A percentile compares a stretch with the other conserved stretches of the same genome.
Evolutionary conservation across 352 stramenopile genomes (phyloP).

Genomic region (Phytophthora sp.): DNA sequence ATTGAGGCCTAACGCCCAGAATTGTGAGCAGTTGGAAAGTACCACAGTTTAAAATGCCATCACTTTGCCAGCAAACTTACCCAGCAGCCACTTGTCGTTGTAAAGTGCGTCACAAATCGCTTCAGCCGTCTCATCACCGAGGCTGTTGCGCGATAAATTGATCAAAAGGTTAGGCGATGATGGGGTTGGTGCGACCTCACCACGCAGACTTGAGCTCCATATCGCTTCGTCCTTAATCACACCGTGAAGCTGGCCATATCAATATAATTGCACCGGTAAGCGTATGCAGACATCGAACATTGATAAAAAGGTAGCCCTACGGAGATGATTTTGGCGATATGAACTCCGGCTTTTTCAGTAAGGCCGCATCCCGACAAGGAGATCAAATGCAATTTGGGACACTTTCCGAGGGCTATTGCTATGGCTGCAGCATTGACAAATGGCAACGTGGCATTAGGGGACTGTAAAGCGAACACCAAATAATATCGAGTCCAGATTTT

Average conservation of each 20-base stretch:
- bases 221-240: slow-evolving; percentile 56
- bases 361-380: slow-evolving; percentile 51
- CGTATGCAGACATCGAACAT: background rate
- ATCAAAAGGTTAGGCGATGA: slow-evolving; percentile 42
- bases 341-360: slow-evolving; percentile 55
- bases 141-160: slow-evolving; percentile 54
- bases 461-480: background rate
- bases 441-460: background rate
- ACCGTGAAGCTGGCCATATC: slow-evolving; percentile 49
- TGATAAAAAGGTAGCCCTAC: slow-evolving; percentile 24
- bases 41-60: too few relatives aligned
- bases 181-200: slow-evolving; percentile 23
- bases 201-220: slow-evolving; percentile 66
- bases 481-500: background rate
- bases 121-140: slow-evolving; percentile 49
- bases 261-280: background rate
- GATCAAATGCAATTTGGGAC: slow-evolving; percentile 45
- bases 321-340: slow-evolving; percentile 68
- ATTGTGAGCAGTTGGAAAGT: background rate
- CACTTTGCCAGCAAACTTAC: slow-evolving; percentile 20
- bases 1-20: slow-evolving; percentile 43
- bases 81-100: slow-evolving; percentile 73
- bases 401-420: slow-evolving; percentile 49
- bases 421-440: slow-evolving; percentile 29
- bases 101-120: slow-evolving; percentile 57